Conservation (phyloP, 768 basidiomycete genomes). For the Auriscalpium vulgare region DNA sequence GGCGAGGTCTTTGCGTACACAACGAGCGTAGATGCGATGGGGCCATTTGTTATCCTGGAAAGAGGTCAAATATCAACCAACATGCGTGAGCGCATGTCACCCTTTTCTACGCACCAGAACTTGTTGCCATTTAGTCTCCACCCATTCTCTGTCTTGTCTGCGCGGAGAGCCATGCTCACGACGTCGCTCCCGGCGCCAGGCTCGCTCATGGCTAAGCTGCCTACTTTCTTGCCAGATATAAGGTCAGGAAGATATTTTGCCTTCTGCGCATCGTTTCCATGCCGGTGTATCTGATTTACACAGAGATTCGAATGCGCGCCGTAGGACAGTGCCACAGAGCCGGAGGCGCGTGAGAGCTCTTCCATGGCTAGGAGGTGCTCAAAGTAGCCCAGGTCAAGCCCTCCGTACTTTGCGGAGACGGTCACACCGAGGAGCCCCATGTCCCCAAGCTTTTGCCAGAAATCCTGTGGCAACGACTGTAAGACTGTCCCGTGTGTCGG, state of each 20-base stretch:
- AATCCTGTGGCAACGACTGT: slow-evolving; percentile 39
- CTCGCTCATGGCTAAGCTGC: slow-evolving; percentile 93
- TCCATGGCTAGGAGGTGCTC: slow-evolving; percentile 93
- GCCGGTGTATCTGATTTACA: slow-evolving; percentile 62
- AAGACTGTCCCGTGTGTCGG: background rate
- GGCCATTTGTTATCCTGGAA: slow-evolving; percentile 89
- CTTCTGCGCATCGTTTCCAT: slow-evolving; percentile 80
- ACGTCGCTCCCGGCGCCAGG: slow-evolving; percentile 90
- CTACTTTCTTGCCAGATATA: slow-evolving; percentile 74
- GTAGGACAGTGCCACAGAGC: slow-evolving; percentile 87
- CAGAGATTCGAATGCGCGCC: slow-evolving; percentile 91
- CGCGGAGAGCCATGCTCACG: slow-evolving; percentile 84
- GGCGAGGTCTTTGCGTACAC: slow-evolving; percentile 89
- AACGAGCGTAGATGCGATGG: slow-evolving; percentile 81
- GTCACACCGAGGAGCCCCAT: slow-evolving; percentile 93
- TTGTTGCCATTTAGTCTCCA: slow-evolving; percentile 85
- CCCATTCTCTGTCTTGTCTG: slow-evolving; percentile 68
- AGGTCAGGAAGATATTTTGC: slow-evolving; percentile 77
- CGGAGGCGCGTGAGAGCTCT: slow-evolving; percentile 83
- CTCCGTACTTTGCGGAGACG: slow-evolving; percentile 72
- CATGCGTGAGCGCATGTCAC: too few relatives aligned
- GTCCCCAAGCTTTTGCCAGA: slow-evolving; percentile 83
- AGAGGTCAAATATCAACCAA: background rate
- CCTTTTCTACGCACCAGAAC: slow-evolving; percentile 60
- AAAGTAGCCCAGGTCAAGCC: slow-evolving; percentile 76